Base-by-base conservation (phyloP, 495 filamentous ascomycete genomes). In the Penicillium salamii region DNA sequence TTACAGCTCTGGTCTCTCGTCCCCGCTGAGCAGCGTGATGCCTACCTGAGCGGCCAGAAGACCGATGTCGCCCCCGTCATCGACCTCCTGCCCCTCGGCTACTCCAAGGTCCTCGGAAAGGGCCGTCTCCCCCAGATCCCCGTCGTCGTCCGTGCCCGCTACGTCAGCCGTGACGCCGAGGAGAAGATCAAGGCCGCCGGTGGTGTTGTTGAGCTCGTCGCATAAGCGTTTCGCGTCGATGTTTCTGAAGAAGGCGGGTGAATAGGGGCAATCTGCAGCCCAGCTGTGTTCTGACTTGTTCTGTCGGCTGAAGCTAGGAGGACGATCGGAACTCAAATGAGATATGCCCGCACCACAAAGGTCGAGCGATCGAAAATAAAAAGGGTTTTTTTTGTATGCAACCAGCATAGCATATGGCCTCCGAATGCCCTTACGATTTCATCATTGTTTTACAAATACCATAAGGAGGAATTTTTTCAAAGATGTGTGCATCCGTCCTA, bases 121-220 rank as follows among this genome's bases (percentile, higher is more conserved):
- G 91, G 91, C 68, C 80, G 90, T 62, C 75, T 96, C 58, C 90
- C 90, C 53, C 75, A 89, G 58, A 77, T 95, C 58, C 91, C 91
- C 44, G 61, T 96, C 61, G 86, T 96, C 59, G 88, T 96, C 64
- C 86, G 88, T 67, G 90, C 91, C 53, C 75, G 91, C 63, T 95
- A 87, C 72, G 83, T 96, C 74, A 90, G 85, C 77, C 82, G 84
- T 68, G 78, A 90, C 66, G 91, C 91, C 53, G 91, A 96, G 84
- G 76, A 83, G 76, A 96, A 96, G 83, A 96, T 96, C 77, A 91
- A 88, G 69, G 90, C 88, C 66, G 88, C 88, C 68, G 91, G 91
- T 70, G 90, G 91, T 69, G 82, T 95, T 62, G 80, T 93, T 55
- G 89, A 96, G 78, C 75, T 96, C 66, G 90, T 96, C 59, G 89